phyloP scores from a whole-genome alignment of 1,284 basidiomycete genomes.

The Trichosporon faecale region DNA sequence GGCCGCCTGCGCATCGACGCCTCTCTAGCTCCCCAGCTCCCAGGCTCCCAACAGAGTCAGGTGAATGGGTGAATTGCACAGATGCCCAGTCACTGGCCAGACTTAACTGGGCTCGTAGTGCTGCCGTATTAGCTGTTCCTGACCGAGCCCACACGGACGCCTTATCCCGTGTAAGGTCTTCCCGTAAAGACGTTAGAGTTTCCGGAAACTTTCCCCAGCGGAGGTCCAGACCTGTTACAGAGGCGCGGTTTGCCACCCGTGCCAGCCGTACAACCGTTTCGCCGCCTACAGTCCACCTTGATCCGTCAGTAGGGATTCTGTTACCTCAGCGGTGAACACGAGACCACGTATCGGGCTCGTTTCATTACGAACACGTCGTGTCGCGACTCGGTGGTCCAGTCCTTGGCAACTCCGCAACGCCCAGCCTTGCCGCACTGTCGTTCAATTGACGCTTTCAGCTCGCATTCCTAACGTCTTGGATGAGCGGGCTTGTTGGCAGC shows the following conservation, averaged over 20 bases:
- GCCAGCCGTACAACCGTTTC: not conserved
- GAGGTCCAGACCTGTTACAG: not conserved
- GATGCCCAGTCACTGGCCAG: not conserved
- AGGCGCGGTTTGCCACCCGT: not conserved
- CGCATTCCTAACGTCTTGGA: not conserved
- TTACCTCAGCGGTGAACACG: not conserved
- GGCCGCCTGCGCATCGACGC: not conserved
- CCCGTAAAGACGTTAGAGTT: not conserved
- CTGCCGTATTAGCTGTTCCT: not conserved
- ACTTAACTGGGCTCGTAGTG: not conserved
- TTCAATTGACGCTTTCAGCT: not conserved
- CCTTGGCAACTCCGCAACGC: not conserved
- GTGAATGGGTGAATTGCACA: not conserved
- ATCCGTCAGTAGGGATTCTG: not conserved
- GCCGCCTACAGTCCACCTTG: not conserved
- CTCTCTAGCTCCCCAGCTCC: not conserved
- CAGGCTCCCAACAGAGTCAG: not conserved
- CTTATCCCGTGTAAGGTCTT: not conserved
- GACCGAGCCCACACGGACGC: not conserved
- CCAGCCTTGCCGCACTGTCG: not conserved
- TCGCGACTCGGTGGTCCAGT: not conserved
- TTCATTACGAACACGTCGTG: not conserved
- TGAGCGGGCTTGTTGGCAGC: not conserved
- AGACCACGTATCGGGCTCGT: not conserved
- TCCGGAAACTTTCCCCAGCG: not conserved